phyloP scores from a whole-genome alignment of 768 basidiomycete genomes.

The Lactarius akahatsu region DNA sequence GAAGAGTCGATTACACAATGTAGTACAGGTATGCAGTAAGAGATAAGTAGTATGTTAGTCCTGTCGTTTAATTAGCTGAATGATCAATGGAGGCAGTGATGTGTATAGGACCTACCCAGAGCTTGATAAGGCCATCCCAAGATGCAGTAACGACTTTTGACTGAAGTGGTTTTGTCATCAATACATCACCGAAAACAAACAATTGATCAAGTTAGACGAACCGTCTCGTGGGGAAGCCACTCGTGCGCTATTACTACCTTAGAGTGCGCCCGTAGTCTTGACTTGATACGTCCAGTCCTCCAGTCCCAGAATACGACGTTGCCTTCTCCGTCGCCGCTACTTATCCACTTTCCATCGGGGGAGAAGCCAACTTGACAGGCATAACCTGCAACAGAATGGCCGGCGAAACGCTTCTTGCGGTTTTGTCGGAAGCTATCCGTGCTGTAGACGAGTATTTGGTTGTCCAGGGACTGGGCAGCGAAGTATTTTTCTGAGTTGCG shows the following conservation, averaged over 20 bases:
- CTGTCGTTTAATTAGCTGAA: constrained; percentile 22
- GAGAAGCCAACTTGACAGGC: constrained; percentile 97
- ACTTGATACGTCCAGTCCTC: constrained; percentile 97
- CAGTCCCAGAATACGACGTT: constrained; percentile 99
- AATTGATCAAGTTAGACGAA: constrained; percentile 38
- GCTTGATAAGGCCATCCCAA: constrained; percentile 97
- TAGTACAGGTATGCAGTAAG: constrained; percentile 5
- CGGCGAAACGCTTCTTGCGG: constrained; percentile 97
- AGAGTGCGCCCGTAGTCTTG: constrained; percentile 80
- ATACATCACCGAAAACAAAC: constrained; percentile 10
- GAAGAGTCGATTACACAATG: constrained; percentile 11
- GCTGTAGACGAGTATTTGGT: constrained; percentile 96
- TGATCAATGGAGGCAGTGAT: not conserved
- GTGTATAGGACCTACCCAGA: constrained; percentile 69
- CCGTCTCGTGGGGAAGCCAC: constrained; percentile 97
- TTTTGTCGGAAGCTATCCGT: constrained; percentile 99
- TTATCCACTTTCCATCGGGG: constrained; percentile 97
- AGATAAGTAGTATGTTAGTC: constrained; percentile 20
- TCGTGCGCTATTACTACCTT: constrained; percentile 98
- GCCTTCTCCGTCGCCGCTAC: constrained; percentile 92
- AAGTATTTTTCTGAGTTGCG: constrained; percentile 81
- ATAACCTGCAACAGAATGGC: constrained; percentile 95
- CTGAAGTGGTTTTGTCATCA: constrained; percentile 42
- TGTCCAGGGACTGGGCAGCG: constrained; percentile 96
- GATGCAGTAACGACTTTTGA: constrained; percentile 96